Percentiles rank a stretch among this genome's conserved stretches.
Conservation (phyloP, 2,329 filamentous ascomycete species). For the Alternaria sp. region DNA sequence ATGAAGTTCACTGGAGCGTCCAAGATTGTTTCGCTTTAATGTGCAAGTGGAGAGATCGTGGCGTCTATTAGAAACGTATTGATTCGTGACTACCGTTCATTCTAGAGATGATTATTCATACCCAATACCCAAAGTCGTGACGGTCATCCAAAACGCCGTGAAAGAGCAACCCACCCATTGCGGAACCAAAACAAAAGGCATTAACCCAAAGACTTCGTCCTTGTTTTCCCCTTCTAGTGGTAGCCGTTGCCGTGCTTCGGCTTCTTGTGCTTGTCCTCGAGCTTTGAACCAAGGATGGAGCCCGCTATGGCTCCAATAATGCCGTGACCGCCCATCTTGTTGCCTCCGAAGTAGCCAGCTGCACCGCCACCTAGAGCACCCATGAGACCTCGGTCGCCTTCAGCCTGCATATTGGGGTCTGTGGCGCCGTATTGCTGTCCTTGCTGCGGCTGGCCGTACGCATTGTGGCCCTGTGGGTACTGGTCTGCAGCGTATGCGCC, state of each 20-base stretch:
- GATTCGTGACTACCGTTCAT: conserved; percentile 3
- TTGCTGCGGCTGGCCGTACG: conserved; percentile 42
- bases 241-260: conserved; percentile 28
- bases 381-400: conserved; percentile 64
- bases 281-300: conserved; percentile 62
- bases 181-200: neutral
- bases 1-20: neutral
- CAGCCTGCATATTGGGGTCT: conserved; percentile 54
- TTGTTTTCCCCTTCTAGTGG: conserved; percentile 5
- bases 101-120: neutral
- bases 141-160: conserved; percentile 2
- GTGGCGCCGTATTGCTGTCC: conserved; percentile 52
- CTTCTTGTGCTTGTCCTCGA: conserved; percentile 62
- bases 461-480: conserved; percentile 42
- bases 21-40: neutral
- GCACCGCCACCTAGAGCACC: conserved; percentile 64
- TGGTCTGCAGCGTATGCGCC: conserved; percentile 49
- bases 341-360: conserved; percentile 63
- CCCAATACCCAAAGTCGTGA: neutral
- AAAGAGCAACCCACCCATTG: neutral
- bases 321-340: conserved; percentile 62
- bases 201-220: neutral
- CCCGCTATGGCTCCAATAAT: conserved; percentile 65
- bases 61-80: neutral
- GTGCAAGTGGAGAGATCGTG: neutral